These are phyloP conservation scores for Dendrothele bispora DNA, from an alignment of 768 basidiomycete genomes.

Conservation along the genomic window DNA sequence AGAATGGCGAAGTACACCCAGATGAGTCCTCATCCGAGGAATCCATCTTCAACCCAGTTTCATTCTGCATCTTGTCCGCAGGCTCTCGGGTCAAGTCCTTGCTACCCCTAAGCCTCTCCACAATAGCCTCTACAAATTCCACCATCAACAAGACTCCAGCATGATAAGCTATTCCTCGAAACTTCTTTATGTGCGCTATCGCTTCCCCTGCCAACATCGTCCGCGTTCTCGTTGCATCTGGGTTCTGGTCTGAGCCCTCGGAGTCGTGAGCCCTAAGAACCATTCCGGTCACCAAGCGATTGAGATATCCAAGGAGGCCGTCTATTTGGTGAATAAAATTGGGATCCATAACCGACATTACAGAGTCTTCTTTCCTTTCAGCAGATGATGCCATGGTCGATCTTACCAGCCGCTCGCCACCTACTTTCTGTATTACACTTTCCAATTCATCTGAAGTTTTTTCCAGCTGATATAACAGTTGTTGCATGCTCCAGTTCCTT, in stretches of 20 bases:
- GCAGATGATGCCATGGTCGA: background rate
- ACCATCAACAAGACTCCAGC: slow-evolving; percentile 29
- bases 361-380: no score
- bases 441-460: background rate
- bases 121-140: slow-evolving; percentile 25
- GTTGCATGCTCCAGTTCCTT: background rate
- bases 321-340: slow-evolving; percentile 18
- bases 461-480: slow-evolving; percentile 1
- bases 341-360: background rate
- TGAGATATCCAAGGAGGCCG: slow-evolving; percentile 11
- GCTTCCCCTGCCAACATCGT: slow-evolving; percentile 19
- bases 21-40: no score
- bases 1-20: no score
- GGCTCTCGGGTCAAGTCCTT: no score
- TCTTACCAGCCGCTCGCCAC: background rate
- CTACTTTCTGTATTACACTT: background rate
- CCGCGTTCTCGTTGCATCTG: no score
- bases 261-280: slow-evolving; percentile 8
- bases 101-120: background rate
- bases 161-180: slow-evolving; percentile 28
- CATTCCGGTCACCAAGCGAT: slow-evolving; percentile 12
- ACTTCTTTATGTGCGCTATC: slow-evolving; percentile 14
- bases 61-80: no score
- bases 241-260: slow-evolving; percentile 13
- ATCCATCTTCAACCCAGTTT: no score